Base-by-base conservation (phyloP, 352 stramenopile species). In the Pilasporangium apinafurcum region DNA sequence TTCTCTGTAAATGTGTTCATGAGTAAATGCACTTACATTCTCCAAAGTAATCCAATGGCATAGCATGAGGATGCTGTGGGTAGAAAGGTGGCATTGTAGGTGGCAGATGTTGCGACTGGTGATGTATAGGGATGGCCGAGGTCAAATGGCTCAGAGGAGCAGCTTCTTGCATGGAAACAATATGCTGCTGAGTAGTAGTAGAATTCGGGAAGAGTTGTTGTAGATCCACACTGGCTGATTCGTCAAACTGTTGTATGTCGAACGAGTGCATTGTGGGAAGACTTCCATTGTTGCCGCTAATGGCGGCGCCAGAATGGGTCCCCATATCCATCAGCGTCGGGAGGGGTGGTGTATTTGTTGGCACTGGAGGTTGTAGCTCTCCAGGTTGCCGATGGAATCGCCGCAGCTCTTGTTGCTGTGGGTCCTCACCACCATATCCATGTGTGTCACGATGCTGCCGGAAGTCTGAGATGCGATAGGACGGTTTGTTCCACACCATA, bases 181-280 rank as follows among this genome's bases (percentile, higher is more conserved):
- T 10, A 37, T 20, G 12, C 9, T 6, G 32, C 12, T 37, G 32
- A 24, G 26, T 16, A 10, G 36, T 14, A 22, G 33, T 6, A 25
- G 29, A n/a, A 9, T 33, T 12, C 12, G 50, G 35, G 35, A 57
- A 57, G 22, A 57, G 33, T 37, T 57, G 50, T 44, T 57, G 50
- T 4, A 57, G 33, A 31, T 57, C 50, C 17, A 57, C 35, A 12
- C 35, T 47, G 17, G 30, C 35, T 2, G 43, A 37, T 22, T 57
- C 50, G 29, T 57, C 50, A 16, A 57, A 57, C 24, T 57, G 32
- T 37, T 57, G 50, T 29, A 57, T 8, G 17, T 57, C 50, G 10
- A 57, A 25, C 29, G 43, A 24, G 16, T 52, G 32, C 16, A 35
- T 29, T 4, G 12, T 20, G 2, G n/a, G n/a, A n/a, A n/a, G n/a